Evolutionary conservation across 106 monocot genomes (phyloP), one percentile per base, ranked within the genome.

Genomic region (Xerophyta viscosa): DNA sequence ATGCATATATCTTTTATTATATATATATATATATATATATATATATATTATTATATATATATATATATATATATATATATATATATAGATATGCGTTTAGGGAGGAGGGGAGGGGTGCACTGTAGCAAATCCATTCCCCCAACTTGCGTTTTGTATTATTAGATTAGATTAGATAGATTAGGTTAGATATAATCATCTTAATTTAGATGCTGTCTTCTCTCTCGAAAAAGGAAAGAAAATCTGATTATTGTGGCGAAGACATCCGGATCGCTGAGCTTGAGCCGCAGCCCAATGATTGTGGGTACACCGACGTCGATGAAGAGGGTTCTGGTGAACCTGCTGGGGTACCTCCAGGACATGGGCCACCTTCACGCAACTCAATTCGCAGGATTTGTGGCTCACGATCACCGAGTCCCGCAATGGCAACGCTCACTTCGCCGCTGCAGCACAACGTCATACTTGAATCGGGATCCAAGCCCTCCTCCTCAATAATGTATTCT

Each of bases 331-430:
- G 65, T 80, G 45, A 88, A 79, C 69, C 80, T 94, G 60, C 41
- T 67, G 31, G 93, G 80, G 0, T 94, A 94, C 62, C 67, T 94
- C 59, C 88, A 94, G 66, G 93, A 94, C 46, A 75, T 94, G 15
- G 93, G 93, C 4, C 93, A 94, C 58, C 88, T n/a, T 94, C 20
- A 94, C 93, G 17, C 69, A 68, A 75, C 84, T 88, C 33, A 88
- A 94, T 66, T 88, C 94, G 19, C 94, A 84, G 75, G 94, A 94
- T 50, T 80, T 84, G 0, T 94, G 94, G 94, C 81, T 94, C 18
- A 88, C 94, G 29, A 84, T 94, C 54, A 94, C 94, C 28, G 88
- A 94, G 58, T 81, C 81, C 28, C 64, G 94, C 52, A 88, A 79
- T 42, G 94, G 88, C 21, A 94, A 94, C 58, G 88, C 88, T 7